Evolutionary conservation across 208 protist species (phyloP).

Genomic region (Leishmania mexicana): DNA sequence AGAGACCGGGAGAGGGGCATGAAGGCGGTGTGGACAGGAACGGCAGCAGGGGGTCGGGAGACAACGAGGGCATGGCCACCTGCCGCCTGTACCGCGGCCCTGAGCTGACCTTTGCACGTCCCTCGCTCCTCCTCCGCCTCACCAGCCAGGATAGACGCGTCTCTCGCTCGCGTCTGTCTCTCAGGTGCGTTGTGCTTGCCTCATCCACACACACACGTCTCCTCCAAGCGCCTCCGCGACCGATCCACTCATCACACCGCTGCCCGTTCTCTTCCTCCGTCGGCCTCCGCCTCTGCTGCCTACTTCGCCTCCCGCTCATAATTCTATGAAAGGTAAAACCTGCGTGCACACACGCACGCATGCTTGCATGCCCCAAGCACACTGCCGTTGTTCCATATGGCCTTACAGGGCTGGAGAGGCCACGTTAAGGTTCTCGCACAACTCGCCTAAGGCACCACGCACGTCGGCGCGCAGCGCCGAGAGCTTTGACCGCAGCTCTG

Average conservation of each 20-base stretch:
- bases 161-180: neutral
- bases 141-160: neutral
- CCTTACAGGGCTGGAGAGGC: conserved; percentile 58
- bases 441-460: conserved; percentile 62
- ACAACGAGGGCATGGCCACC: neutral
- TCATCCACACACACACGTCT: neutral
- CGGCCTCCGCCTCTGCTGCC: neutral
- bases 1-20: neutral
- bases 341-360: neutral
- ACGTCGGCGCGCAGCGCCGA: conserved; percentile 61
- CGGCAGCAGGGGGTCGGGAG: neutral
- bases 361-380: neutral
- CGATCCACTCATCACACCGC: neutral
- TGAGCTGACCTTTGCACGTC: neutral
- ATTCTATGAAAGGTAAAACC: neutral
- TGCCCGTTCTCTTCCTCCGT: neutral
- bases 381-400: neutral
- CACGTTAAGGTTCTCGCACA: conserved; percentile 73
- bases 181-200: too few relatives aligned
- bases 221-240: neutral
- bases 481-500: conserved; percentile 58
- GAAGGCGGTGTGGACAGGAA: neutral
- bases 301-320: neutral
- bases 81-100: neutral
- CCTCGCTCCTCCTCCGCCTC: neutral